Conservation (phyloP, 768 basidiomycete genomes). For the Dentipellis sp. region DNA sequence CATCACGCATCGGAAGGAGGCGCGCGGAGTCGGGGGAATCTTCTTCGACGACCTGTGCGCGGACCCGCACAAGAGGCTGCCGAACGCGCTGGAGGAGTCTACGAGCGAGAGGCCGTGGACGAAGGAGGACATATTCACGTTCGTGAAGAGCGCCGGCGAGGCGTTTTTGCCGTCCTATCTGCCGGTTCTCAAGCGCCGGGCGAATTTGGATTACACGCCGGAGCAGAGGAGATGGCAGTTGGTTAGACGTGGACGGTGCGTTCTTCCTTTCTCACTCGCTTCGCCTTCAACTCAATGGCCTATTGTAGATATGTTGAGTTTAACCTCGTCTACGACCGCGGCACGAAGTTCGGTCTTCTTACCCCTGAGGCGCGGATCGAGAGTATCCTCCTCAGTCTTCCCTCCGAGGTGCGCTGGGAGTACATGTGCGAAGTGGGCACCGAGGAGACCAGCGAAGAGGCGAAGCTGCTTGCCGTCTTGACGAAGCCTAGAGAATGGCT, state of each 20-base stretch:
- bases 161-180: constrained; percentile 87
- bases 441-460: constrained; percentile 41
- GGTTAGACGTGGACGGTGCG: constrained; percentile 63
- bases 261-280: not conserved
- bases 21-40: constrained; percentile 86
- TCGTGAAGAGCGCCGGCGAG: constrained; percentile 63
- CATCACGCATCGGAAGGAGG: constrained; percentile 79
- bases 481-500: constrained; percentile 41
- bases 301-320: constrained; percentile 71
- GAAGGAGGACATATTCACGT: constrained; percentile 65
- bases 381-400: constrained; percentile 58
- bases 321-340: constrained; percentile 60
- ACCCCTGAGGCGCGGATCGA: constrained; percentile 55
- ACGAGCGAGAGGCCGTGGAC: constrained; percentile 38
- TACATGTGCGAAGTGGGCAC: constrained; percentile 48
- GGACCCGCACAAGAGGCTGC: constrained; percentile 56
- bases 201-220: constrained; percentile 46
- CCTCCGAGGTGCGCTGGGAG: constrained; percentile 62
- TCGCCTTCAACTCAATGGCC: not conserved
- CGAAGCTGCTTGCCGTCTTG: constrained; percentile 39
- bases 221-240: constrained; percentile 87
- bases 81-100: constrained; percentile 19
- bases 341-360: constrained; percentile 55
- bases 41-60: constrained; percentile 92
- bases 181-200: constrained; percentile 66